Evolutionary conservation across 305 asterid species (phyloP).

Genomic region (Withania somnifera): DNA sequence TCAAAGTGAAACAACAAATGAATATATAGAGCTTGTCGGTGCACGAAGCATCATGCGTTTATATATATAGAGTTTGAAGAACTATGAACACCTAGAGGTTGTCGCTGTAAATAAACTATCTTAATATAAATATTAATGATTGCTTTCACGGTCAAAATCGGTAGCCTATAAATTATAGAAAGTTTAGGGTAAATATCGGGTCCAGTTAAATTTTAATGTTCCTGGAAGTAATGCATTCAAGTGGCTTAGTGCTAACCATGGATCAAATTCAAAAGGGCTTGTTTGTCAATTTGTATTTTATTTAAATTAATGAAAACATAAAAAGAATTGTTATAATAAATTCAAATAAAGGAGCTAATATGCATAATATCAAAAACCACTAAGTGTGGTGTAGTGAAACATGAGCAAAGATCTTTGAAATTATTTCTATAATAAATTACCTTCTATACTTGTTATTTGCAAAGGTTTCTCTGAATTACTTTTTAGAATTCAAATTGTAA

Average conservation of each 20-base stretch:
- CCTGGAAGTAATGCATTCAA: background rate
- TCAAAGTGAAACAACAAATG: background rate
- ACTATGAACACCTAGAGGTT: background rate
- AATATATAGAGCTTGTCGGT: background rate
- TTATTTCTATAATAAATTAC: background rate
- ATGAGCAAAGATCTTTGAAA: too few relatives aligned
- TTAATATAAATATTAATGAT: background rate
- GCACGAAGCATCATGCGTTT: background rate
- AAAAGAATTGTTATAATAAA: too few relatives aligned
- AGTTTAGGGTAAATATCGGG: background rate
- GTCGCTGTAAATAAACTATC: background rate
- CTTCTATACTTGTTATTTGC: background rate
- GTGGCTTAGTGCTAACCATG: background rate
- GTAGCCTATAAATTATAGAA: background rate
- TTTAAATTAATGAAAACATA: too few relatives aligned
- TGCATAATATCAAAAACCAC: too few relatives aligned
- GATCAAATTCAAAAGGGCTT: background rate
- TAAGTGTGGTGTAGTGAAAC: too few relatives aligned
- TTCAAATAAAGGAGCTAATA: too few relatives aligned
- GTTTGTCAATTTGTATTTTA: too few relatives aligned
- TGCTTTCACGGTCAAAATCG: background rate
- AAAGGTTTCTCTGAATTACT: background rate
- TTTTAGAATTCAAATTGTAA: too few relatives aligned
- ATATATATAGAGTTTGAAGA: background rate
- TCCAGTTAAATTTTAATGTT: background rate